Percentiles rank a stretch among this genome's conserved stretches.
Evolutionary conservation across 257 asterid species (phyloP).

Genomic region (Solanum medicagineum): DNA sequence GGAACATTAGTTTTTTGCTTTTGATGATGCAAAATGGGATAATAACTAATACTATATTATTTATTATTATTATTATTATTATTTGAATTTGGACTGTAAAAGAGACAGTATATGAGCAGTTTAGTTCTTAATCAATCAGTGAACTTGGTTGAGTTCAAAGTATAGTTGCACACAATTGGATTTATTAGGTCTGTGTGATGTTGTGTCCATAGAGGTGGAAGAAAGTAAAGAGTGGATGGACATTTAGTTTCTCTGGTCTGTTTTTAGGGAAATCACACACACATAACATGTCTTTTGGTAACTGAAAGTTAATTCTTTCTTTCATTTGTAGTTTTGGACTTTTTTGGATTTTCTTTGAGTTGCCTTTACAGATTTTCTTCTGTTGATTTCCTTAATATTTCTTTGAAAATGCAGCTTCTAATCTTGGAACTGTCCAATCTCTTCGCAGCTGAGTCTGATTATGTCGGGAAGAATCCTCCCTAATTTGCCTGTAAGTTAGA

Average conservation of each 20-base stretch:
- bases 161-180: background rate
- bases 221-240: background rate
- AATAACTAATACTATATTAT: background rate
- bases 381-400: background rate
- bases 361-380: background rate
- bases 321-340: background rate
- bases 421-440: background rate
- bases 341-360: background rate
- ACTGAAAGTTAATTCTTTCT: background rate
- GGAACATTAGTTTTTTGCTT: background rate
- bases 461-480: background rate
- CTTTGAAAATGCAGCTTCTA: background rate
- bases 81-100: background rate
- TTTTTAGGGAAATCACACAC: background rate
- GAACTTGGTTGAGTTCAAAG: background rate
- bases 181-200: background rate
- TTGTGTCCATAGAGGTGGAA: background rate
- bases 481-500: background rate
- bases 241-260: background rate
- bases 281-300: background rate
- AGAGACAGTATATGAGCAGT: background rate
- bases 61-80: background rate
- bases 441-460: background rate
- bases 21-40: background rate
- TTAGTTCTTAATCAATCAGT: background rate